Evolutionary conservation across 2,329 filamentous ascomycete genomes (phyloP).

Genomic region (Neonectria hederae): DNA sequence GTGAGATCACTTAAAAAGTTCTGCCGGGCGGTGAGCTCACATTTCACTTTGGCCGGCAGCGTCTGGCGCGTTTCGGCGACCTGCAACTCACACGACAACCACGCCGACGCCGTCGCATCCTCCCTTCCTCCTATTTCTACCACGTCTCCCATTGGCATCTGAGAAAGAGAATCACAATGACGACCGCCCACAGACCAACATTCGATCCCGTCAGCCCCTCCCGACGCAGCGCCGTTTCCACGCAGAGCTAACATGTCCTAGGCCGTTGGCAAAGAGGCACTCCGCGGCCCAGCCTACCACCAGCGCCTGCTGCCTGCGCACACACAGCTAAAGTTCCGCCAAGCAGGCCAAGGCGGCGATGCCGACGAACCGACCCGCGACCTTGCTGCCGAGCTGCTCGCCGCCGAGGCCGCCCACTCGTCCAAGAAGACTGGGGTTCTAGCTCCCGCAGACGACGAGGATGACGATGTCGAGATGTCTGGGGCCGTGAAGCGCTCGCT

Average conservation of each 20-base stretch:
- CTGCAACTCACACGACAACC: not conserved
- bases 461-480: constrained; percentile 50
- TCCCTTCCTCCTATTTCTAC: not conserved
- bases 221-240: constrained; percentile 18
- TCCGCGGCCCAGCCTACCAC: constrained; percentile 93
- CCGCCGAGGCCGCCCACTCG: constrained; percentile 87
- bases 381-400: constrained; percentile 87
- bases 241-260: constrained; percentile 50
- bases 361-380: constrained; percentile 77
- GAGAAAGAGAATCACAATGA: constrained; percentile 57
- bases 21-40: constrained; percentile 60
- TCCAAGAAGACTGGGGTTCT: constrained; percentile 76
- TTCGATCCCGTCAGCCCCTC: constrained; percentile 81
- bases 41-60: constrained; percentile 14
- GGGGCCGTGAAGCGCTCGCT: constrained; percentile 69
- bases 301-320: constrained; percentile 94
- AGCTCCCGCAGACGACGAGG: constrained; percentile 58
- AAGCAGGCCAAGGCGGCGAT: constrained; percentile 86
- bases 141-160: constrained; percentile 2
- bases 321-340: constrained; percentile 89
- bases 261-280: constrained; percentile 94
- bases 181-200: constrained; percentile 82
- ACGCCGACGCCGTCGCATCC: not conserved
- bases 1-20: constrained; percentile 49
- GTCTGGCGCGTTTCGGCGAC: constrained; percentile 3